Percentiles rank a stretch among this genome's conserved stretches.
phyloP scores from a whole-genome alignment of 148 eudicot species.

The Silene latifolia region DNA sequence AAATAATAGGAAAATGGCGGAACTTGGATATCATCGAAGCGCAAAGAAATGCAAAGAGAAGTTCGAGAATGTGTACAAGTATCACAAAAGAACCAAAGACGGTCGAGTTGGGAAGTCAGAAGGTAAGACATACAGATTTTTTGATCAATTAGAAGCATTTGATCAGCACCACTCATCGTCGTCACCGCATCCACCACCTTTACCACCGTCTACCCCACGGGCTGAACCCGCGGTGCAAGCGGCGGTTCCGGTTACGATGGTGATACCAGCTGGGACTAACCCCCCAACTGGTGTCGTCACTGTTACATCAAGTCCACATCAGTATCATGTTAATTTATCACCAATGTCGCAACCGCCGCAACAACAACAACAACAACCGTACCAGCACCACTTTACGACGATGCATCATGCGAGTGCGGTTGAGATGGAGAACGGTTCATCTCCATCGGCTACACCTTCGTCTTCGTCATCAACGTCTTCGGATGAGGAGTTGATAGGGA shows the following conservation, averaged over 20 bases:
- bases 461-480: conserved; percentile 60
- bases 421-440: conserved; percentile 29
- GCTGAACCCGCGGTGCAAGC: background rate
- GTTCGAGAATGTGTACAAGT: conserved; percentile 82
- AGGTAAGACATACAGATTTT: conserved; percentile 72
- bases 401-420: background rate
- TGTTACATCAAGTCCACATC: conserved; percentile 38
- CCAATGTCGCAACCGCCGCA: background rate
- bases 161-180: conserved; percentile 35
- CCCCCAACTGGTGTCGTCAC: conserved; percentile 21
- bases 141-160: conserved; percentile 67
- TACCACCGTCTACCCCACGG: conserved; percentile 9
- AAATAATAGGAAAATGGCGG: conserved; percentile 60
- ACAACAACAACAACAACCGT: background rate
- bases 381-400: background rate
- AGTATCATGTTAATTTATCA: background rate
- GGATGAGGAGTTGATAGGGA: conserved; percentile 56
- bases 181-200: conserved; percentile 10
- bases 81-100: conserved; percentile 75
- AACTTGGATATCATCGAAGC: conserved; percentile 72
- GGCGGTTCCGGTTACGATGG: conserved; percentile 31
- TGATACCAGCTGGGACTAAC: conserved; percentile 30
- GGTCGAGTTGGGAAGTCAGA: conserved; percentile 64
- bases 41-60: conserved; percentile 88
- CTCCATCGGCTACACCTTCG: conserved; percentile 30